These are phyloP conservation scores for Cenchrus purpureus DNA, from an alignment of 176 grass and related monocot species.

Conservation along the genomic window DNA sequence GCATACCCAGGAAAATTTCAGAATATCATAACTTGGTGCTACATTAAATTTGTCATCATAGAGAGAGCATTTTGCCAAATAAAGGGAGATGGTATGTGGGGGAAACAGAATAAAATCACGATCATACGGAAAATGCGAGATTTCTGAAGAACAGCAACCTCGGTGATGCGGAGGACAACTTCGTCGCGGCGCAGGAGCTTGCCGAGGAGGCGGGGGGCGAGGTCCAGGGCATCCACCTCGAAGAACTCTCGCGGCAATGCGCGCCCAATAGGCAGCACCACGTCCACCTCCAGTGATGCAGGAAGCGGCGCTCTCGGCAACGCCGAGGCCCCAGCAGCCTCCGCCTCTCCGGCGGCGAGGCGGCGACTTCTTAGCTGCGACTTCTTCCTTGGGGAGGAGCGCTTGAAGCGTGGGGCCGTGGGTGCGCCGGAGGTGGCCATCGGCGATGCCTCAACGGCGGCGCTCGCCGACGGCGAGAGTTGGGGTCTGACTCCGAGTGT, in stretches of 20 bases:
- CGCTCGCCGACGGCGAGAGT: background rate
- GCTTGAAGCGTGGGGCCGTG: conserved; percentile 57
- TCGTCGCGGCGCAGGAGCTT: conserved; percentile 86
- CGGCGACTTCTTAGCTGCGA: conserved; percentile 16
- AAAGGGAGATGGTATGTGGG: background rate
- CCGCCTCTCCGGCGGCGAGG: conserved; percentile 25
- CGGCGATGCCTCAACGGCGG: conserved; percentile 22
- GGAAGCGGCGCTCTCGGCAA: background rate
- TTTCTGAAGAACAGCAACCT: conserved; percentile 47
- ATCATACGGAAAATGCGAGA: background rate
- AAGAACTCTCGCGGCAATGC: conserved; percentile 76
- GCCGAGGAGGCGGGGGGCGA: conserved; percentile 85
- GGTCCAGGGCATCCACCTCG: conserved; percentile 76
- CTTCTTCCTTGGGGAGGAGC: conserved; percentile 54
- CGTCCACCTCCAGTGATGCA: background rate
- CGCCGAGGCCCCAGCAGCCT: background rate
- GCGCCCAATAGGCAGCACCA: background rate
- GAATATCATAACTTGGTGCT: background rate
- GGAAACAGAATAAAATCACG: background rate
- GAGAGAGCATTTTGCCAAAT: background rate
- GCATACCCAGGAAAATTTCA: background rate
- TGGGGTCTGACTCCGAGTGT: background rate
- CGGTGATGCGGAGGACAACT: conserved; percentile 88
- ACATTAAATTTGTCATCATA: background rate
- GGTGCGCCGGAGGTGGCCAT: conserved; percentile 38